Conservation (phyloP, 805 yeast genomes). For the Jamesozyma spencerorum region DNA sequence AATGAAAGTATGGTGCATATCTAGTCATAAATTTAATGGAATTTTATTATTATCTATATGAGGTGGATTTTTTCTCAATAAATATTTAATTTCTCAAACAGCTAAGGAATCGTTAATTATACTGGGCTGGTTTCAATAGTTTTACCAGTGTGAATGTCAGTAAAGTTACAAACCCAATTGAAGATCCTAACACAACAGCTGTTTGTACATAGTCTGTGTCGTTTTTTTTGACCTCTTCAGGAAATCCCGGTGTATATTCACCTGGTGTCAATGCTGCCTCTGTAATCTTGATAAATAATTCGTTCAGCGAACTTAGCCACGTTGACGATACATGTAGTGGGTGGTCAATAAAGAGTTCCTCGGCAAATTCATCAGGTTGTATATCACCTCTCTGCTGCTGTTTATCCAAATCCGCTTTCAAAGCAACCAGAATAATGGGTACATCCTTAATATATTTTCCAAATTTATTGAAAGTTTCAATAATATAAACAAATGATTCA, state of each 20-base stretch:
- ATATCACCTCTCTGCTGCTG: conserved; percentile 82
- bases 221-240: conserved; percentile 43
- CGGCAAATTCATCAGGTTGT: conserved; percentile 83
- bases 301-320: conserved; percentile 83
- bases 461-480: conserved; percentile 55
- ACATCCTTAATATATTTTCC: conserved; percentile 45
- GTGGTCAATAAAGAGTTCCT: conserved; percentile 55
- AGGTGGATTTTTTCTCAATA: too few species aligned
- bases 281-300: conserved; percentile 75
- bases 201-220: conserved; percentile 40
- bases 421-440: conserved; percentile 82
- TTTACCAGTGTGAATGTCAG: conserved; percentile 60
- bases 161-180: conserved; percentile 55
- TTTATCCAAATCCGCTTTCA: conserved; percentile 90
- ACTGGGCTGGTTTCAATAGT: conserved; percentile 9
- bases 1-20: too few species aligned
- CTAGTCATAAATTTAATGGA: too few species aligned
- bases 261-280: conserved; percentile 81
- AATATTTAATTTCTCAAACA: neutral
- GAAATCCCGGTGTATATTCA: conserved; percentile 66
- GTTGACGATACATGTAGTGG: conserved; percentile 86
- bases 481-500: conserved; percentile 77
- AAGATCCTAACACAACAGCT: conserved; percentile 56
- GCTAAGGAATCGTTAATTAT: neutral
- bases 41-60: too few species aligned